These are phyloP conservation scores for Ophiostoma sp. DNA, from an alignment of 2,329 filamentous ascomycete species.

Conservation along the genomic window DNA sequence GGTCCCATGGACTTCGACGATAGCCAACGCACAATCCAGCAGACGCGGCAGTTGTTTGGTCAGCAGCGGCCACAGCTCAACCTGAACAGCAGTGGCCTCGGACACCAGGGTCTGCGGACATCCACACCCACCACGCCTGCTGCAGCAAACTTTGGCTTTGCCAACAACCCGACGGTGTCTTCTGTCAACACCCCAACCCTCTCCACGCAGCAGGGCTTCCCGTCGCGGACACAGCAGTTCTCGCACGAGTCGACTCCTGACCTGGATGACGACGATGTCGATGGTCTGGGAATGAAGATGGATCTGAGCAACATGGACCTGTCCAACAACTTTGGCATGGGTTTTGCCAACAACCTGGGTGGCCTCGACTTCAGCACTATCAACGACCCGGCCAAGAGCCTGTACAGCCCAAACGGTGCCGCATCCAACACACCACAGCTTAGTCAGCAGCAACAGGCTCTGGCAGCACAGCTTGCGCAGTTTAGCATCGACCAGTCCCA, in stretches of 20 bases:
- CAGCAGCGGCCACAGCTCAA: constrained; percentile 68
- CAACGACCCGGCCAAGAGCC: constrained; percentile 87
- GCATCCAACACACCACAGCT: constrained; percentile 45
- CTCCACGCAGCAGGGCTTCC: constrained; percentile 63
- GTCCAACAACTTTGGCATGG: constrained; percentile 45
- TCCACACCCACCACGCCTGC: constrained; percentile 84
- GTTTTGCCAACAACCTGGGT: constrained; percentile 45
- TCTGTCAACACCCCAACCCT: constrained; percentile 94
- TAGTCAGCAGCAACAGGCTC: constrained; percentile 55
- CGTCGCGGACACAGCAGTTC: constrained; percentile 51
- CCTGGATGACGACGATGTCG: constrained; percentile 68
- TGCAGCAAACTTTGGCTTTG: constrained; percentile 68
- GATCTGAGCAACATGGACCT: constrained; percentile 54
- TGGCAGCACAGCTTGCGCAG: constrained; percentile 64
- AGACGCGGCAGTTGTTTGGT: constrained; percentile 63
- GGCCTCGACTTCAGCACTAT: constrained; percentile 57
- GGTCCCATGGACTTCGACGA: constrained; percentile 61
- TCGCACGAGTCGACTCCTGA: constrained; percentile 49
- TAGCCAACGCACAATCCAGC: constrained; percentile 61
- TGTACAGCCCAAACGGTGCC: constrained; percentile 79
- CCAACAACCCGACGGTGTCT: constrained; percentile 93
- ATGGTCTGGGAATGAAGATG: constrained; percentile 55
- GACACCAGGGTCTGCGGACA: constrained; percentile 73
- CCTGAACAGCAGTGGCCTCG: constrained; percentile 69
- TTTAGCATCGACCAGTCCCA: constrained; percentile 71